Evolutionary conservation across 768 basidiomycete species (phyloP).

Genomic region (Termitomyces sp.): DNA sequence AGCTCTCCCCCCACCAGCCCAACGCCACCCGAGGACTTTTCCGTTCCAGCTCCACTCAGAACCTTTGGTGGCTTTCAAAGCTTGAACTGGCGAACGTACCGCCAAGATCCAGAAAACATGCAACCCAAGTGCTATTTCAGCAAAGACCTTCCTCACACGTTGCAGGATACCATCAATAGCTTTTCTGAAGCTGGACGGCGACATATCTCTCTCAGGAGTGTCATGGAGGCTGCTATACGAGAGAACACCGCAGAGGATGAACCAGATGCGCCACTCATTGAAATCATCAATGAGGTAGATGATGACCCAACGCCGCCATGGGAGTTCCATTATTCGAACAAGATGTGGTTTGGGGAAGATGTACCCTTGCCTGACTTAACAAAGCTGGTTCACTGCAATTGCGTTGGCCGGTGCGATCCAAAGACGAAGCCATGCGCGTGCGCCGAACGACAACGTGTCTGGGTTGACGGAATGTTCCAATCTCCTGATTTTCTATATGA

Average conservation of each 20-base stretch:
- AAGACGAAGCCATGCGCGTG: conserved; percentile 72
- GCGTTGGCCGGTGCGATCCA: conserved; percentile 71
- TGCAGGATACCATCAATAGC: conserved; percentile 65
- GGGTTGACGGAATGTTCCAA: conserved; percentile 23
- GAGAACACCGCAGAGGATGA: conserved; percentile 66
- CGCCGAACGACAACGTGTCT: conserved; percentile 47
- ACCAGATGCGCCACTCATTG: conserved; percentile 61
- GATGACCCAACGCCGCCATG: conserved; percentile 67
- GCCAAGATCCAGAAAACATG: conserved; percentile 28
- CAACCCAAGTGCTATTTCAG: conserved; percentile 28
- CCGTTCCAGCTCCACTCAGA: conserved; percentile 2
- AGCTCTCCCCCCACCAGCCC: conserved; percentile 8
- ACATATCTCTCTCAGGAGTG: conserved; percentile 37
- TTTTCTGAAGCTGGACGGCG: conserved; percentile 35
- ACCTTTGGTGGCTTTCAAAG: conserved; percentile 28
- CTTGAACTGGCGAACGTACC: conserved; percentile 33
- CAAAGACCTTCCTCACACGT: conserved; percentile 50
- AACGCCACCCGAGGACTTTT: conserved; percentile 7
- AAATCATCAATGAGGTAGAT: conserved; percentile 64
- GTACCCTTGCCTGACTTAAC: conserved; percentile 62
- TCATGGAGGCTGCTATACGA: conserved; percentile 63
- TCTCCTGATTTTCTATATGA: conserved; percentile 65
- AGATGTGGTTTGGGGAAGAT: conserved; percentile 66
- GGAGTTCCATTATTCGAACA: conserved; percentile 87
- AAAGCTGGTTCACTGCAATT: conserved; percentile 63